These are phyloP conservation scores for Paramecium caudatum DNA, from an alignment of 73 alveolate genomes.

Conservation along the genomic window DNA sequence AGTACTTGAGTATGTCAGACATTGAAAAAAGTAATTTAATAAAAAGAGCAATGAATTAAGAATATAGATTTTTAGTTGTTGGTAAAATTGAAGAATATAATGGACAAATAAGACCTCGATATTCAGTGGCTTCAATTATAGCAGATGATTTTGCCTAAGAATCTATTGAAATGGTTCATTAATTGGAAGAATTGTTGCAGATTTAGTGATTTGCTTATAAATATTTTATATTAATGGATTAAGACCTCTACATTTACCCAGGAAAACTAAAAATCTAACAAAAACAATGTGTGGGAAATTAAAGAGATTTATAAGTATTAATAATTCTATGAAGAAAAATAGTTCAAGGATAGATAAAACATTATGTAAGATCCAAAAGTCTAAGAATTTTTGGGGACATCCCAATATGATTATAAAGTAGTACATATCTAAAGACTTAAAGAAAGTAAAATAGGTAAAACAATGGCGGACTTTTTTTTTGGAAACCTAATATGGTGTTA, in stretches of 20 bases:
- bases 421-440: background rate
- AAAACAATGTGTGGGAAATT: constrained; percentile 39
- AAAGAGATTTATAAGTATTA: background rate
- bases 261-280: background rate
- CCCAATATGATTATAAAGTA: constrained; percentile 22
- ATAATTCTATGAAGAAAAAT: background rate
- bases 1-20: background rate
- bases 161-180: background rate
- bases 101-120: background rate
- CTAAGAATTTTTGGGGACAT: background rate
- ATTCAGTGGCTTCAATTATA: background rate
- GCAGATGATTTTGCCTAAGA: background rate
- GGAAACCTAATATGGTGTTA: constrained; percentile 32
- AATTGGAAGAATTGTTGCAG: background rate
- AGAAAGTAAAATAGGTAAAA: background rate
- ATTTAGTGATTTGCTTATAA: background rate
- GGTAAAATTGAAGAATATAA: constrained; percentile 29
- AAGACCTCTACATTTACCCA: background rate
- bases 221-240: background rate
- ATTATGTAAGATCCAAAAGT: background rate
- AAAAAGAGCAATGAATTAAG: background rate
- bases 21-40: background rate
- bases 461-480: background rate
- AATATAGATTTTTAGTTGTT: constrained; percentile 35
- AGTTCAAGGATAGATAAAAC: background rate